phyloP scores from a whole-genome alignment of 1,284 basidiomycete genomes.

The Meripilus lineatus region DNA sequence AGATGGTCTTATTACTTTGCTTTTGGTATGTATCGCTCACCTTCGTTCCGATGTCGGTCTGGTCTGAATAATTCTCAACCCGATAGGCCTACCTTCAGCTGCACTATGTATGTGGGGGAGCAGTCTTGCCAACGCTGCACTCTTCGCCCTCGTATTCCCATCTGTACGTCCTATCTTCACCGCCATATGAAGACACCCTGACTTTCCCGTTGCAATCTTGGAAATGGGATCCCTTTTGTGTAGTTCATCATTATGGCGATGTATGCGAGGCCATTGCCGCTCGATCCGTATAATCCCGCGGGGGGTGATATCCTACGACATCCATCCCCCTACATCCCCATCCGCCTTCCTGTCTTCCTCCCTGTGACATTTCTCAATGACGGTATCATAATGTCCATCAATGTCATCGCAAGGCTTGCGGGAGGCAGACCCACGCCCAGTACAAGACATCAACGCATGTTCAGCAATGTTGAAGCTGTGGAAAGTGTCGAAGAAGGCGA shows the following conservation, averaged over 20 bases:
- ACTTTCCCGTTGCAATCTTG: slow-evolving; percentile 6
- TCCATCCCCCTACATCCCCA: slow-evolving; percentile 71
- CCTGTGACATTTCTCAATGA: slow-evolving; percentile 74
- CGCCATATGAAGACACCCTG: background rate
- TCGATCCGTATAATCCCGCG: slow-evolving; percentile 66
- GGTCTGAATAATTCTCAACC: too few relatives aligned
- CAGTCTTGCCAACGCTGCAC: slow-evolving; percentile 67
- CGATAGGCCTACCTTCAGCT: slow-evolving; percentile 64
- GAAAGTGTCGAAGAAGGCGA: slow-evolving; percentile 52
- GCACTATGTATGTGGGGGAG: slow-evolving; percentile 67
- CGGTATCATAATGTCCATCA: slow-evolving; percentile 56
- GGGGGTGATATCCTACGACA: slow-evolving; percentile 43
- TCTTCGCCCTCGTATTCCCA: slow-evolving; percentile 78
- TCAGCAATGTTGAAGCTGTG: slow-evolving; percentile 40
- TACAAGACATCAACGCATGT: slow-evolving; percentile 14
- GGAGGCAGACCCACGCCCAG: slow-evolving; percentile 3
- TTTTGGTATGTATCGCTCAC: slow-evolving; percentile 50
- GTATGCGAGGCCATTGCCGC: slow-evolving; percentile 60
- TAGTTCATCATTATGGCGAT: slow-evolving; percentile 79
- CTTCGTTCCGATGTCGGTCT: background rate
- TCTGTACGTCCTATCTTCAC: slow-evolving; percentile 41
- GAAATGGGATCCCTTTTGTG: slow-evolving; percentile 3
- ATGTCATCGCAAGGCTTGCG: slow-evolving; percentile 34
- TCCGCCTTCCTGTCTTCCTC: slow-evolving; percentile 71
- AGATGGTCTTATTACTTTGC: slow-evolving; percentile 83